Conservation (phyloP, 306 rosid species). For the Erythrophleum fordii region DNA sequence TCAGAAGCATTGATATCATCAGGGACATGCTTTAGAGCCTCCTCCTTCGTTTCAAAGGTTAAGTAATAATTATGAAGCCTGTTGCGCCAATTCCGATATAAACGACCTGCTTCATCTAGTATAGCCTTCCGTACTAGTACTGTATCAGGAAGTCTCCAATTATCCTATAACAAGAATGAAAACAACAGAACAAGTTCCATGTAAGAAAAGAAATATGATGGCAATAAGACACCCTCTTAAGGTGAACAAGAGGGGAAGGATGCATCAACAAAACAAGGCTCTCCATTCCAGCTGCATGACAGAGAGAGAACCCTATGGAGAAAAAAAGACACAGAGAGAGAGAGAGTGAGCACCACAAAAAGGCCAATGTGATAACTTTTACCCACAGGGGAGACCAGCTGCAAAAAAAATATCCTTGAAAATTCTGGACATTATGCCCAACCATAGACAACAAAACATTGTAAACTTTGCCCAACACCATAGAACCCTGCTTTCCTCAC, state of each 20-base stretch:
- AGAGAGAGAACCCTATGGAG: neutral
- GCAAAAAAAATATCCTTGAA: no score
- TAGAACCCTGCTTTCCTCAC: no score
- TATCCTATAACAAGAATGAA: neutral
- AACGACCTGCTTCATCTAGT: conserved; percentile 43
- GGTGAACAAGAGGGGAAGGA: neutral
- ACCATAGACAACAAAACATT: no score
- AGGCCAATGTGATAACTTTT: no score
- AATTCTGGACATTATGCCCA: no score
- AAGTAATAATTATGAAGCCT: conserved; percentile 47
- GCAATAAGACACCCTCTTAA: neutral
- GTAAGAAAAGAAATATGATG: neutral
- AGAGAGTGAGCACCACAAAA: no score
- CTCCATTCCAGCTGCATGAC: neutral
- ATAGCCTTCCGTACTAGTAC: conserved; percentile 42
- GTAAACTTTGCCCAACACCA: no score
- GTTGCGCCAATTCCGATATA: conserved; percentile 50
- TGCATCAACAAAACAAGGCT: neutral
- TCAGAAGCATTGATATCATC: conserved; percentile 43
- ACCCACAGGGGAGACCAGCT: no score
- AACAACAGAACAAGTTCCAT: neutral
- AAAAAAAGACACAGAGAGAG: no score
- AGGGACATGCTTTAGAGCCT: conserved; percentile 45
- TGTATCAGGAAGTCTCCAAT: conserved; percentile 55
- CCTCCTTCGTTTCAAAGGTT: conserved; percentile 45